phyloP scores from a whole-genome alignment of 441 rosid genomes.

The Pelargonium fulgidum region DNA sequence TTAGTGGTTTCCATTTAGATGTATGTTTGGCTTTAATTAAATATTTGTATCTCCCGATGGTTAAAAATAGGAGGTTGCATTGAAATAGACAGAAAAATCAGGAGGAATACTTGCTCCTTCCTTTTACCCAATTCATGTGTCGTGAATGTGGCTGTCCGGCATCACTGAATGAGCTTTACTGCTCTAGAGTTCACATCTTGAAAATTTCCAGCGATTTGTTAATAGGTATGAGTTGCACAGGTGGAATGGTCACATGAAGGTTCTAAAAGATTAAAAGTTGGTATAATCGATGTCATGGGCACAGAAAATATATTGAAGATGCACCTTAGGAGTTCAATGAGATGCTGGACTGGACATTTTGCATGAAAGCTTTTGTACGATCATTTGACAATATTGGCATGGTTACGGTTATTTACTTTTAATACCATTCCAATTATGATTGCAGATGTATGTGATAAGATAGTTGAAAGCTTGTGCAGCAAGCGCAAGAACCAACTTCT shows the following conservation, averaged over 20 bases:
- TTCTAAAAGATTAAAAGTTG: neutral
- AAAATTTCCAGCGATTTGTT: neutral
- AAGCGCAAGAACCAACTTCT: constrained; percentile 70
- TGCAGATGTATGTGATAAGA: constrained; percentile 75
- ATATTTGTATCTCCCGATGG: neutral
- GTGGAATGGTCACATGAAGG: neutral
- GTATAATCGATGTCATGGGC: neutral
- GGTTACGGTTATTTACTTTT: neutral
- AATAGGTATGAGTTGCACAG: neutral
- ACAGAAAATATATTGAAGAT: neutral
- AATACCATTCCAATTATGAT: constrained; percentile 12
- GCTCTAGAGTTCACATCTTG: neutral
- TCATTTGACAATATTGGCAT: neutral
- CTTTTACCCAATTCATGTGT: neutral
- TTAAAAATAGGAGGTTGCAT: neutral
- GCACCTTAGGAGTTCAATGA: neutral
- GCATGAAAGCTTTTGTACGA: neutral
- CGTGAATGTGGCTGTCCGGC: neutral
- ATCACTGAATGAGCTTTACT: no score
- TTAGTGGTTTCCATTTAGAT: neutral
- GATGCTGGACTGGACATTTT: neutral
- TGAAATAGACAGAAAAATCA: neutral
- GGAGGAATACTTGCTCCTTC: neutral
- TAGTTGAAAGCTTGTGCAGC: constrained; percentile 77
- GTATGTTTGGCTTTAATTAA: neutral